Evolutionary conservation across 331 rosid genomes (phyloP).

Genomic region (Quercus tomentella): DNA sequence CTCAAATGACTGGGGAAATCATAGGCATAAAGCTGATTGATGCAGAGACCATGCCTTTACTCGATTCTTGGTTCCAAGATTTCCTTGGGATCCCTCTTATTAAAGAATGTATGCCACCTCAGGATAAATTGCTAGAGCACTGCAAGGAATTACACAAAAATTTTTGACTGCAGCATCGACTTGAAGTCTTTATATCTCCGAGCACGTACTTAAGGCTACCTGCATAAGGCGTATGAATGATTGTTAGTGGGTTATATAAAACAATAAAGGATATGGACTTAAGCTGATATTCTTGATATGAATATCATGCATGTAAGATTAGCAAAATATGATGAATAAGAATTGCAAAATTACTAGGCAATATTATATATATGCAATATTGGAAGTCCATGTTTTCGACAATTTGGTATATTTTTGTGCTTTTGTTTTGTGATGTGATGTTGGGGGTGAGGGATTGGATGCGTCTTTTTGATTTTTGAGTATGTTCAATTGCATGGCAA

Average conservation of each 20-base stretch:
- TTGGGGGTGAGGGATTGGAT: no score
- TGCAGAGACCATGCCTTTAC: conserved; percentile 33
- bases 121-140: conserved; percentile 32
- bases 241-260: not conserved
- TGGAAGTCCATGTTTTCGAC: no score
- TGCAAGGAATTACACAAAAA: conserved; percentile 6
- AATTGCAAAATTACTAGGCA: not conserved
- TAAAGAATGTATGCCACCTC: conserved; percentile 35
- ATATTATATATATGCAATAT: not conserved
- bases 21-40: conserved; percentile 28
- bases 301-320: not conserved
- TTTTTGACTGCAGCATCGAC: conserved; percentile 26
- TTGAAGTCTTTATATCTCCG: conserved; percentile 3
- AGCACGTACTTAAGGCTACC: not conserved
- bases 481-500: no score
- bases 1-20: conserved; percentile 24
- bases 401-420: no score
- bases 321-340: not conserved
- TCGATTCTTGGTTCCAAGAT: conserved; percentile 32
- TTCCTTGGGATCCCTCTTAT: conserved; percentile 25
- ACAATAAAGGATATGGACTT: not conserved
- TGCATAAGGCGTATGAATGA: not conserved
- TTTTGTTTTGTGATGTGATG: no score
- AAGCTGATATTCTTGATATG: not conserved
- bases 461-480: no score